Conservation (phyloP, 2,329 filamentous ascomycete species). For the Didymella segeticola region DNA sequence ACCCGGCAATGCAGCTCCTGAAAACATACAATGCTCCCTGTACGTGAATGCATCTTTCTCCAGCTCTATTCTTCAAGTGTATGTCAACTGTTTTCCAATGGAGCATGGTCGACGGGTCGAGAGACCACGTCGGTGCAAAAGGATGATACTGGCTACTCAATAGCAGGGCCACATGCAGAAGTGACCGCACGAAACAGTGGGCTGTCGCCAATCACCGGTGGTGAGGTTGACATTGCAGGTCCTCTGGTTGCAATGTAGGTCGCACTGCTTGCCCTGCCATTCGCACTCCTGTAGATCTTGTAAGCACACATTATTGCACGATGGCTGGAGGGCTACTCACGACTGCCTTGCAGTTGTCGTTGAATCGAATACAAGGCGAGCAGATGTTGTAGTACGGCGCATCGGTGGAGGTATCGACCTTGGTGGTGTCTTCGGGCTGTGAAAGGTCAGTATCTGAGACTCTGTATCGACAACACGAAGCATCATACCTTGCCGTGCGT, state of each 20-base stretch:
- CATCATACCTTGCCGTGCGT: background rate
- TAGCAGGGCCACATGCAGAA: slow-evolving; percentile 3
- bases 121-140: background rate
- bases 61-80: too few species aligned
- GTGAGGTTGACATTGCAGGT: background rate
- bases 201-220: slow-evolving; percentile 1
- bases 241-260: background rate
- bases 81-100: background rate
- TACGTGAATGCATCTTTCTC: too few species aligned
- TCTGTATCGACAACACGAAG: too few species aligned
- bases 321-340: background rate
- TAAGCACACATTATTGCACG: background rate
- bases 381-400: background rate
- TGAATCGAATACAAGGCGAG: background rate
- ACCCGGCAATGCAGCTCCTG: too few species aligned
- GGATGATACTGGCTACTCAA: background rate
- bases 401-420: background rate
- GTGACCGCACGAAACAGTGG: slow-evolving; percentile 1
- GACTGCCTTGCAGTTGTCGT: background rate
- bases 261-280: background rate
- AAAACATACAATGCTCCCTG: too few species aligned
- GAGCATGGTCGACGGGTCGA: background rate
- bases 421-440: background rate
- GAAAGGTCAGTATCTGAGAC: background rate
- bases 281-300: background rate